Percentiles rank a stretch among this genome's conserved stretches.
These are phyloP conservation scores for Suhomyces ambrosiae DNA, from an alignment of 1,139 yeast species.

Conservation along the genomic window DNA sequence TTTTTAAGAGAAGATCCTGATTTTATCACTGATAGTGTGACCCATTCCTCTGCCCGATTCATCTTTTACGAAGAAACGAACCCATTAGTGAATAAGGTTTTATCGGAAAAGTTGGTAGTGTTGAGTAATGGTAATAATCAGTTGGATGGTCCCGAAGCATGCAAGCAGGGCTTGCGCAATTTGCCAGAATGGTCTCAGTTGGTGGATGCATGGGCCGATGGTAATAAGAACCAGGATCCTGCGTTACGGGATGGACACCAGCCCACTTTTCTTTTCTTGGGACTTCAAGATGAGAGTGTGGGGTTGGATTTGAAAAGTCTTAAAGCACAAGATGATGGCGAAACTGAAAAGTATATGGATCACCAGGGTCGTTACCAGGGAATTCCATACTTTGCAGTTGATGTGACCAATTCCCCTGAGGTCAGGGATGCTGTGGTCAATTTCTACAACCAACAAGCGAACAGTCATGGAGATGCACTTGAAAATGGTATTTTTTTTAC, in stretches of 20 bases:
- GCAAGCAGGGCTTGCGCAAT: slow-evolving; percentile 21
- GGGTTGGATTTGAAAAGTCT: slow-evolving; percentile 35
- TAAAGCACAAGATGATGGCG: slow-evolving; percentile 28
- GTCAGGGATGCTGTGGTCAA: slow-evolving; percentile 26
- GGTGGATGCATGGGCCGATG: slow-evolving; percentile 31
- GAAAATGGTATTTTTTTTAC: slow-evolving; percentile 31
- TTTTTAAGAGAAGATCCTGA: slow-evolving; percentile 69
- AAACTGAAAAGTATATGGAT: slow-evolving; percentile 39
- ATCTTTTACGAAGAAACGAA: slow-evolving; percentile 47
- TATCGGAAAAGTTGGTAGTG: slow-evolving; percentile 33
- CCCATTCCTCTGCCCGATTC: slow-evolving; percentile 56
- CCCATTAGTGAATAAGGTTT: slow-evolving; percentile 40
- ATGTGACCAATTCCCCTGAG: slow-evolving; percentile 45
- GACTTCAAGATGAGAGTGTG: slow-evolving; percentile 60
- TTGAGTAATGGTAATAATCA: slow-evolving; percentile 40
- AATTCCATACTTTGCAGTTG: slow-evolving; percentile 76
- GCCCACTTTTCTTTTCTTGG: slow-evolving; percentile 63
- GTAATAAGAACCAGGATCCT: slow-evolving; percentile 38
- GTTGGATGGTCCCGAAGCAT: slow-evolving; percentile 12
- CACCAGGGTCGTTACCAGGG: slow-evolving; percentile 62
- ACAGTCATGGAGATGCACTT: slow-evolving; percentile 7
- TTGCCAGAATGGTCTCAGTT: slow-evolving; percentile 28
- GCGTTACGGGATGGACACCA: slow-evolving; percentile 32
- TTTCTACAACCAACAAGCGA: slow-evolving; percentile 11
- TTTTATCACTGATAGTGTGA: slow-evolving; percentile 58